These are phyloP conservation scores for Beauveria asiatica DNA, from an alignment of 2,329 filamentous ascomycete genomes.

Conservation along the genomic window DNA sequence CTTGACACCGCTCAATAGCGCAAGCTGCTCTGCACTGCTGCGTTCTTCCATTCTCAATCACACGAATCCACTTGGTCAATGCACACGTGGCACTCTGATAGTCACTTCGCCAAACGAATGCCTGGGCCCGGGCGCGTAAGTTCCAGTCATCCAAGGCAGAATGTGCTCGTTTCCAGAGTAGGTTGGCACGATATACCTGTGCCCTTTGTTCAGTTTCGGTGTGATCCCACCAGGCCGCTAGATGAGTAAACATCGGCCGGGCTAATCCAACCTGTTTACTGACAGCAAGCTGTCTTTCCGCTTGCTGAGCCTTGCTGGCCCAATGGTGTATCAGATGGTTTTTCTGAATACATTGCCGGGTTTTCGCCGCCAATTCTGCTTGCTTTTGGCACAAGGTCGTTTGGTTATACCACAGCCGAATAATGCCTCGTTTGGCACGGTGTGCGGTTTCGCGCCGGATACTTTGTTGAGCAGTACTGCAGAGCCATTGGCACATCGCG, in stretches of 20 bases:
- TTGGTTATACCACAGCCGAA: slow-evolving; percentile 19
- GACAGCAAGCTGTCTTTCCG: neutral
- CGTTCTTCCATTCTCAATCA: neutral
- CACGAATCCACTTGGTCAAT: neutral
- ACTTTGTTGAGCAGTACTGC: slow-evolving; percentile 16
- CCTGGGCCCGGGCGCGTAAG: slow-evolving; percentile 2
- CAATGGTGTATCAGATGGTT: slow-evolving; percentile 24
- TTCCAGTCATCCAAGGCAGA: slow-evolving; percentile 5
- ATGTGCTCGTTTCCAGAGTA: neutral
- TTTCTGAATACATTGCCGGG: slow-evolving; percentile 25
- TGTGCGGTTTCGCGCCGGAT: slow-evolving; percentile 16
- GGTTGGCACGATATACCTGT: neutral
- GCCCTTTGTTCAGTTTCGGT: neutral
- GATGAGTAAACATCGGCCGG: slow-evolving; percentile 1
- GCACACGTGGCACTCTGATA: neutral
- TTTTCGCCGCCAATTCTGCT: neutral
- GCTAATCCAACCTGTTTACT: slow-evolving; percentile 1
- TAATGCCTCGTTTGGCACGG: slow-evolving; percentile 14
- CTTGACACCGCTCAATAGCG: neutral
- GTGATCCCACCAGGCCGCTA: slow-evolving; percentile 8
- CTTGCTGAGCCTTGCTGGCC: slow-evolving; percentile 5
- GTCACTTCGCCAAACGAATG: slow-evolving; percentile 8
- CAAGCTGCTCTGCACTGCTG: neutral
- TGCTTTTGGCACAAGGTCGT: neutral
- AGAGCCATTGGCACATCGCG: slow-evolving; percentile 22